These are phyloP conservation scores for Closterium sp. DNA, from an alignment of 139 green algal genomes.

Conservation along the genomic window DNA sequence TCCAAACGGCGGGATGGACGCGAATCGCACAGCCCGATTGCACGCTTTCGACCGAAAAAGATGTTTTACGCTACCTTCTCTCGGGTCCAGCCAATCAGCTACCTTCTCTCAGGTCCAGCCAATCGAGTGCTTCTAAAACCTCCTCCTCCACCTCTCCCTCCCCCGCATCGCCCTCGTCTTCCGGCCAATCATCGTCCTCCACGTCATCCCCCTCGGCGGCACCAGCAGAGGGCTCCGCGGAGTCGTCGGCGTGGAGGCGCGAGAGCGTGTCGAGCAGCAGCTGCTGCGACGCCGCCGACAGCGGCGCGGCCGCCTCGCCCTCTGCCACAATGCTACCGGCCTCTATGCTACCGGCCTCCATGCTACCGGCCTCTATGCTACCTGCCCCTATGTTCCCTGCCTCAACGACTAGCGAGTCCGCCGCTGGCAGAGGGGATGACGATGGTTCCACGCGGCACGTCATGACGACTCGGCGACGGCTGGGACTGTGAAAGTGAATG, in stretches of 20 bases:
- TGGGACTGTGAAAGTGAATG: not conserved
- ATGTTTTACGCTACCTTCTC: slow-evolving; percentile 26
- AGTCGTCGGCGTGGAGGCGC: not conserved
- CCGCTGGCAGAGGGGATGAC: not conserved
- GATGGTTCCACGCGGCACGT: not conserved
- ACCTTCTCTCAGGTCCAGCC: slow-evolving; percentile 50
- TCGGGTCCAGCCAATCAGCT: slow-evolving; percentile 3
- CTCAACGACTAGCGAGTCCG: not conserved
- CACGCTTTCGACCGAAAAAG: slow-evolving; percentile 22
- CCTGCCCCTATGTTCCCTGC: not conserved
- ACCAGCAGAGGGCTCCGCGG: not conserved
- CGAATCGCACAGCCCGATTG: not conserved
- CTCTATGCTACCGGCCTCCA: not conserved
- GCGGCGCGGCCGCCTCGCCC: not conserved
- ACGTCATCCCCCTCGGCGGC: slow-evolving; percentile 6
- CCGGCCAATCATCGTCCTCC: slow-evolving; percentile 44
- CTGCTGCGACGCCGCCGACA: not conserved
- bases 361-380: not conserved
- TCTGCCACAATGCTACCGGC: not conserved
- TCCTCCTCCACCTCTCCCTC: slow-evolving; percentile 47
- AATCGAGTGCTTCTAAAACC: slow-evolving; percentile 44
- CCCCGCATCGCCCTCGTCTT: slow-evolving; percentile 48
- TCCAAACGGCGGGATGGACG: not conserved
- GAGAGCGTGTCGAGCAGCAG: not conserved
- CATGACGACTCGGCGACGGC: not conserved